Evolutionary conservation across 805 yeast species (phyloP), one percentile per base, ranked within the genome.

Genomic region (Candida boleticola): DNA sequence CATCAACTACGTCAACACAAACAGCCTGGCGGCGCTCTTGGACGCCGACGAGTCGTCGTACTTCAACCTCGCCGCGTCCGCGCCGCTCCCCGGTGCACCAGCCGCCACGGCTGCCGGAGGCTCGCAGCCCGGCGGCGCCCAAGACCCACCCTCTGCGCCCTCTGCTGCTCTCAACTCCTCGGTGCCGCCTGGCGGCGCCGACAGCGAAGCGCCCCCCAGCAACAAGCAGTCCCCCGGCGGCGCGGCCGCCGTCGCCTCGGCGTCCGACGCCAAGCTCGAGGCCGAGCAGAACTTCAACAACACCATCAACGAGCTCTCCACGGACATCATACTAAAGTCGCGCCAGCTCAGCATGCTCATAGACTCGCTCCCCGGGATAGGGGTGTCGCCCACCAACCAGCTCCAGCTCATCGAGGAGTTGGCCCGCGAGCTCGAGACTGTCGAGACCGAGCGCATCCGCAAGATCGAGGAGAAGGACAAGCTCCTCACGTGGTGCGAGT

Each of bases 301-400:
- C 46, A 85, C 82, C 21, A 73, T 81, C 36, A 80, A 79, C 51
- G 98, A 93, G 57, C 71, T 93, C 6, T 78, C 96, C 2, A 79
- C 86, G 0, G 99, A 92, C 57, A 76, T 92, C 6, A 86, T 90
- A 20, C 64, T 89, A 44, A 90, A 90, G 56, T 79, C 95, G 4
- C 77, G 95, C 52, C 98, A 93, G 60, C 85, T 92, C 13, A 77
- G 87, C 30, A 82, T 86, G 54, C 76, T 92, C 21, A 89, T 92
- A 30, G 95, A 87, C 56, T 80, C 95, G 2, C 68, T 92, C 33
- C 99, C 99, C 0, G 98, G 97, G 10, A 87, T 89, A 2, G 97
- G 95, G 6, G 90, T 85, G 1, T 79, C 90, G 1, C 85, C 86
- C 19, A 77, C 74, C 35, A 83, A 79, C 41, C 98, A 90, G 61